phyloP scores from a whole-genome alignment of 768 basidiomycete species.

The Lactarius hatsudake region DNA sequence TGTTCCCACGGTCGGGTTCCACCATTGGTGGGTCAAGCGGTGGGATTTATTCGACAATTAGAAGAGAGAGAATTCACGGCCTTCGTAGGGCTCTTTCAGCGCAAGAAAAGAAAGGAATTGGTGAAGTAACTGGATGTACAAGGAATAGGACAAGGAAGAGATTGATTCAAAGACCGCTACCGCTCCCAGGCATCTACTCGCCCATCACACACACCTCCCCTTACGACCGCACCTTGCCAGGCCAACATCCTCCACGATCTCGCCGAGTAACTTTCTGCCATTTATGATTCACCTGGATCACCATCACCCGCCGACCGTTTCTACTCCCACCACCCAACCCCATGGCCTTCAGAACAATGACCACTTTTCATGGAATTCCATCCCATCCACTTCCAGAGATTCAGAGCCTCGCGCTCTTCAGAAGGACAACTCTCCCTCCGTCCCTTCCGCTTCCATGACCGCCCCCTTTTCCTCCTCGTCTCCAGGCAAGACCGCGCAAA shows the following conservation, averaged over 20 bases:
- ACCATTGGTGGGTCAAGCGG: not conserved
- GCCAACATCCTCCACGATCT: not conserved
- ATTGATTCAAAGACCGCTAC: constrained; percentile 8
- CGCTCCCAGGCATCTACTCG: not conserved
- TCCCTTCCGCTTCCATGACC: constrained; percentile 10
- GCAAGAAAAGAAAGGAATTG: not conserved
- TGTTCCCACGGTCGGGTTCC: constrained; percentile 6
- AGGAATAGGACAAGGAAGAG: not conserved
- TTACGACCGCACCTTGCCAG: not conserved
- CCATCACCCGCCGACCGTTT: constrained; percentile 32
- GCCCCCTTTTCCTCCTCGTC: constrained; percentile 11
- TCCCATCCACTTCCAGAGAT: constrained; percentile 15
- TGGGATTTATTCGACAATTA: not conserved
- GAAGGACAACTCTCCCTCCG: constrained; percentile 16
- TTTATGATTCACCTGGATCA: constrained; percentile 39
- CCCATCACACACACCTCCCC: not conserved
- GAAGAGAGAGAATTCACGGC: not conserved
- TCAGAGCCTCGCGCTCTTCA: constrained; percentile 23
- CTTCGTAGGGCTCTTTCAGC: not conserved
- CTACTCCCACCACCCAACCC: constrained; percentile 28
- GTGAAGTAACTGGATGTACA: not conserved
- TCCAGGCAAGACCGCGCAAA: constrained; percentile 12
- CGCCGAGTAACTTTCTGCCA: constrained; percentile 9
- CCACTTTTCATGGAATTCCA: constrained; percentile 25
- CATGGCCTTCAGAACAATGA: constrained; percentile 22